Percentiles rank a stretch among this genome's conserved stretches.
Evolutionary conservation across 1,284 basidiomycete species (phyloP).

Genomic region (Ustilago loliicola): DNA sequence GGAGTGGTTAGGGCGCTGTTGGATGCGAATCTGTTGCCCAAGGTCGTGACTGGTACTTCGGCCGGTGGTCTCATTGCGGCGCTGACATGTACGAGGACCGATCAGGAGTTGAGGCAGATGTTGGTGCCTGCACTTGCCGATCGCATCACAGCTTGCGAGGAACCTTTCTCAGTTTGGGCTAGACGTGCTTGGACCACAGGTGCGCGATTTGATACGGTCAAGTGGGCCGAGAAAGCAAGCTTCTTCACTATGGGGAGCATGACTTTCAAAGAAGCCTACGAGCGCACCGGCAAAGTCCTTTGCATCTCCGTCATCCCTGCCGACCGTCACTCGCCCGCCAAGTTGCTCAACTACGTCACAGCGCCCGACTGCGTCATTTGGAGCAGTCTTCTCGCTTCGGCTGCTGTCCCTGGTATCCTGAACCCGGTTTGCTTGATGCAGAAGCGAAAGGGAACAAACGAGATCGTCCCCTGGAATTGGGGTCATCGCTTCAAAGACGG

Average conservation of each 20-base stretch:
- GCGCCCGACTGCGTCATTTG: slow-evolving; percentile 84
- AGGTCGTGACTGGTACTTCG: slow-evolving; percentile 88
- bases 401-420: slow-evolving; percentile 67
- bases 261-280: slow-evolving; percentile 95
- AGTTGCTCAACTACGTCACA: slow-evolving; percentile 93
- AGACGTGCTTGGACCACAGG: slow-evolving; percentile 87
- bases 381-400: slow-evolving; percentile 71
- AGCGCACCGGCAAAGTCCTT: slow-evolving; percentile 86
- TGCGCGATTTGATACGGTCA: slow-evolving; percentile 89
- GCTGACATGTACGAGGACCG: slow-evolving; percentile 86
- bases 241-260: slow-evolving; percentile 94
- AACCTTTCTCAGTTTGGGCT: slow-evolving; percentile 77
- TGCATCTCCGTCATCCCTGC: slow-evolving; percentile 96
- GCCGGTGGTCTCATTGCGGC: slow-evolving; percentile 84
- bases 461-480: slow-evolving; percentile 91
- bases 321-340: slow-evolving; percentile 90
- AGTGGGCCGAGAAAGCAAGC: slow-evolving; percentile 81
- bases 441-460: slow-evolving; percentile 82
- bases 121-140: slow-evolving; percentile 75
- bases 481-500: slow-evolving; percentile 74
- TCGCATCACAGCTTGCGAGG: slow-evolving; percentile 91
- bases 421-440: slow-evolving; percentile 87
- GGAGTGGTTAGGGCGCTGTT: slow-evolving; percentile 93
- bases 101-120: slow-evolving; percentile 84
- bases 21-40: slow-evolving; percentile 86